Conservation (phyloP, 1,284 basidiomycete genomes). For the Sphaerobolus stellatus region DNA sequence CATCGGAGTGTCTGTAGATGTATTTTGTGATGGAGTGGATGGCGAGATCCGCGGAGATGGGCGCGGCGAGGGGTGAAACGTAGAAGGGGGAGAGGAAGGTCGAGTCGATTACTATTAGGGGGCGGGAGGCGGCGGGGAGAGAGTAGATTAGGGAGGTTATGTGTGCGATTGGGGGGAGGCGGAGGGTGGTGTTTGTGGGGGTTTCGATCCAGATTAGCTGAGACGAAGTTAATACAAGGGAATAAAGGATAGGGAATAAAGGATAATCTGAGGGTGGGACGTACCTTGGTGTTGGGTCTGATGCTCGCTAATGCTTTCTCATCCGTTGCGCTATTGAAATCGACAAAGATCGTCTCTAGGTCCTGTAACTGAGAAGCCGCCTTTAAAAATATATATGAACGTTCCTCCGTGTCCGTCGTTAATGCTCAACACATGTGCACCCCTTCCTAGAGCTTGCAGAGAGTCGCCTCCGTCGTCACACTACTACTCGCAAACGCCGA, state of each 20-base stretch:
- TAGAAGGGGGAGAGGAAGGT: constrained; percentile 94
- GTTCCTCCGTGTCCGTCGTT: constrained; percentile 96
- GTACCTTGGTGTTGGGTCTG: constrained; percentile 78
- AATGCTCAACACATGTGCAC: constrained; percentile 82
- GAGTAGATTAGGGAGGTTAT: constrained; percentile 50
- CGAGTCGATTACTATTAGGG: constrained; percentile 85
- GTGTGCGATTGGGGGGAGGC: constrained; percentile 75
- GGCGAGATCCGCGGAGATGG: constrained; percentile 80
- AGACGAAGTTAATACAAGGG: too few species aligned
- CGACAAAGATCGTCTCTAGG: constrained; percentile 80
- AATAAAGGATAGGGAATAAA: too few species aligned
- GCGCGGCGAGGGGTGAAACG: constrained; percentile 73
- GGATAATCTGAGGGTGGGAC: too few species aligned
- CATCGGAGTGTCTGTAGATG: constrained; percentile 91
- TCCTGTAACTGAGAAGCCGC: constrained; percentile 74
- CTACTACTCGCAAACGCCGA: constrained; percentile 88
- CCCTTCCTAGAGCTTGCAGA: constrained; percentile 73
- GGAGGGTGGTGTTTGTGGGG: constrained; percentile 93
- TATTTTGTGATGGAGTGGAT: constrained; percentile 87
- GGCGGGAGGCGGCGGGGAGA: constrained; percentile 40
- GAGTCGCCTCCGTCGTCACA: constrained; percentile 76
- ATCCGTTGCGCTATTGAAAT: constrained; percentile 72
- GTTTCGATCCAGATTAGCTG: constrained; percentile 97
- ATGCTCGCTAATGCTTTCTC: constrained; percentile 66
- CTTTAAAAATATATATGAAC: constrained; percentile 79